These are phyloP conservation scores for Isabelozyma gotoi DNA, from an alignment of 805 yeast species.

Conservation along the genomic window DNA sequence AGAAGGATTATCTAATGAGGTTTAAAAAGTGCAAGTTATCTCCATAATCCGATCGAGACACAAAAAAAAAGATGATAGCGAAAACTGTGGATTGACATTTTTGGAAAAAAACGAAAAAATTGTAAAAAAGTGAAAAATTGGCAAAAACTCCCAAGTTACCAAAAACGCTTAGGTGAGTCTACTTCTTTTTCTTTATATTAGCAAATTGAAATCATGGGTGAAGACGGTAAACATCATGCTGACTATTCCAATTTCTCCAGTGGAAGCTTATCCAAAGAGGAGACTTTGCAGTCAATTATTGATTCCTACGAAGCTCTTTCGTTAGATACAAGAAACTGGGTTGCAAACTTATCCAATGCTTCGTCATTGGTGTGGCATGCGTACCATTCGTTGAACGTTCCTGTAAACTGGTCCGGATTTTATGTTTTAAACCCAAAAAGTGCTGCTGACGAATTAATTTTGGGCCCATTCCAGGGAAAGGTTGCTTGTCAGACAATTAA, in stretches of 20 bases:
- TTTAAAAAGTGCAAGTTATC: neutral
- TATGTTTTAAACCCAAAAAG: slow-evolving; percentile 53
- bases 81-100: neutral
- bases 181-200: neutral
- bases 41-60: neutral
- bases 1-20: neutral
- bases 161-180: too few relatives aligned
- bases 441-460: slow-evolving; percentile 47
- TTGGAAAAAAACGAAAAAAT: neutral
- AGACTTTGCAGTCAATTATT: slow-evolving; percentile 56
- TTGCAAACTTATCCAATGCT: slow-evolving; percentile 83
- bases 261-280: slow-evolving; percentile 39
- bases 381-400: slow-evolving; percentile 56
- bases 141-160: too few relatives aligned
- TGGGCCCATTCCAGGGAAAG: slow-evolving; percentile 96
- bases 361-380: slow-evolving; percentile 88
- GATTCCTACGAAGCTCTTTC: slow-evolving; percentile 66
- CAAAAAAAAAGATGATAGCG: neutral
- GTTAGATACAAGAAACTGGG: slow-evolving; percentile 74
- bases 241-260: slow-evolving; percentile 59
- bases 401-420: slow-evolving; percentile 93
- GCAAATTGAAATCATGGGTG: neutral
- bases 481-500: slow-evolving; percentile 88
- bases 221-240: slow-evolving; percentile 53
- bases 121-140: neutral